A percentile compares a stretch with the other conserved stretches of the same genome.
phyloP scores from a whole-genome alignment of 2,329 filamentous ascomycete genomes.

The Fonsecaea pugnacius region DNA sequence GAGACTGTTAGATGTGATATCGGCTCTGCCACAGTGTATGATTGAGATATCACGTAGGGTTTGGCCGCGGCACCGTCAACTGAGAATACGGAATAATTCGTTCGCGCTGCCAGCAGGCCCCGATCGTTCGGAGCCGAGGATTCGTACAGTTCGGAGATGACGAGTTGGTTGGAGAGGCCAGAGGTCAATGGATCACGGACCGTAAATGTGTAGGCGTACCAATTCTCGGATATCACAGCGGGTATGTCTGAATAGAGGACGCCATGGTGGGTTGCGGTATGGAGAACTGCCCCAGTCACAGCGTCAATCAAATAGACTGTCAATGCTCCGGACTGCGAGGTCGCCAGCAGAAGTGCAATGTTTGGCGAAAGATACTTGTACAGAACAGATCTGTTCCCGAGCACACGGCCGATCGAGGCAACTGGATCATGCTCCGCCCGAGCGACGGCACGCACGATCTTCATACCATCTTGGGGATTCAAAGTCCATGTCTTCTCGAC shows the following conservation, averaged over 20 bases:
- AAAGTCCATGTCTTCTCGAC: conserved; percentile 72
- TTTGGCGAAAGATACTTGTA: conserved; percentile 98
- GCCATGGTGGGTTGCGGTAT: conserved; percentile 70
- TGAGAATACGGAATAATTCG: conserved; percentile 77
- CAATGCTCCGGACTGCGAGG: conserved; percentile 63
- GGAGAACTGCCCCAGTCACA: conserved; percentile 78
- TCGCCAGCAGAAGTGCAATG: conserved; percentile 73
- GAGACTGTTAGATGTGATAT: conserved; percentile 81
- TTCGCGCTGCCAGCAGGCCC: conserved; percentile 67
- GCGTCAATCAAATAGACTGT: conserved; percentile 83
- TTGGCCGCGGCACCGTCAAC: conserved; percentile 65
- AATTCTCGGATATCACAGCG: conserved; percentile 87
- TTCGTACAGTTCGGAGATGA: conserved; percentile 88
- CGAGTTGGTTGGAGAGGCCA: conserved; percentile 82
- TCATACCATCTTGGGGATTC: conserved; percentile 66
- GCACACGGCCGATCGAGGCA: conserved; percentile 90
- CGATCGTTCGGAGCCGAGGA: conserved; percentile 82
- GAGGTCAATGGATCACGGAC: conserved; percentile 53
- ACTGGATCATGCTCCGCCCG: conserved; percentile 80
- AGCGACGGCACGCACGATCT: conserved; percentile 69
- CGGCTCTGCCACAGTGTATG: conserved; percentile 78
- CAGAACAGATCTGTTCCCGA: conserved; percentile 87
- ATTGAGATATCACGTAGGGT: conserved; percentile 77
- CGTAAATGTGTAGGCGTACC: conserved; percentile 80
- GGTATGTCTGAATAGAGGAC: conserved; percentile 77